A percentile compares a stretch with the other conserved stretches of the same genome.
phyloP scores from a whole-genome alignment of 805 yeast species.

The Zygoascus flipseniorum region DNA sequence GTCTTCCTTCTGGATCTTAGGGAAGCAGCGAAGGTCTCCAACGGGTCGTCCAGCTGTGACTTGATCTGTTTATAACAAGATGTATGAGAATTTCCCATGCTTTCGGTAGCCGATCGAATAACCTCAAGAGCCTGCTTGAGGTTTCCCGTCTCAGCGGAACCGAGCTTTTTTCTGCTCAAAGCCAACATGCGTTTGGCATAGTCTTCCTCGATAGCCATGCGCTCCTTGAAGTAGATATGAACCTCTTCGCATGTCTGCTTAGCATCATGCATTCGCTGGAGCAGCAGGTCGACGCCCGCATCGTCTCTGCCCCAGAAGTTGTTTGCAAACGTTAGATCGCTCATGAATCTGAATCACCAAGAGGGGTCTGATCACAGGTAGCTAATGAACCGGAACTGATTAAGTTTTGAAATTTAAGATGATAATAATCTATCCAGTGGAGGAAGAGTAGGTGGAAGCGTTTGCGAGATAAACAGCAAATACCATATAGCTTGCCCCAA shows the following conservation, averaged over 20 bases:
- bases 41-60: constrained; percentile 43
- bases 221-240: constrained; percentile 41
- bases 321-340: constrained; percentile 22
- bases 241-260: constrained; percentile 49
- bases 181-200: constrained; percentile 48
- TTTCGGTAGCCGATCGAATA: constrained; percentile 49
- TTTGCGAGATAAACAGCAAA: not conserved
- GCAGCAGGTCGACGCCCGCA: constrained; percentile 47
- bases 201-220: constrained; percentile 61
- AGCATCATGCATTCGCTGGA: constrained; percentile 51
- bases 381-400: not conserved
- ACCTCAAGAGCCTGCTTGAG: constrained; percentile 51
- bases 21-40: constrained; percentile 43
- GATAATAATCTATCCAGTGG: not conserved
- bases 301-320: constrained; percentile 50
- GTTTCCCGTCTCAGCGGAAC: constrained; percentile 52
- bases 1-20: constrained; percentile 48
- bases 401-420: not conserved
- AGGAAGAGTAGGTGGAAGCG: not conserved
- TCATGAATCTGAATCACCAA: not conserved
- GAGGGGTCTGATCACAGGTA: not conserved
- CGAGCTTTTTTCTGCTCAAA: constrained; percentile 43
- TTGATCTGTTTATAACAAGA: constrained; percentile 43
- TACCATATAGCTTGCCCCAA: not conserved
- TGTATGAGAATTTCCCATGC: constrained; percentile 48